Percentiles rank a stretch among this genome's conserved stretches.
phyloP scores from a whole-genome alignment of 1,284 basidiomycete species.

The Anthracocystis walkeri region DNA sequence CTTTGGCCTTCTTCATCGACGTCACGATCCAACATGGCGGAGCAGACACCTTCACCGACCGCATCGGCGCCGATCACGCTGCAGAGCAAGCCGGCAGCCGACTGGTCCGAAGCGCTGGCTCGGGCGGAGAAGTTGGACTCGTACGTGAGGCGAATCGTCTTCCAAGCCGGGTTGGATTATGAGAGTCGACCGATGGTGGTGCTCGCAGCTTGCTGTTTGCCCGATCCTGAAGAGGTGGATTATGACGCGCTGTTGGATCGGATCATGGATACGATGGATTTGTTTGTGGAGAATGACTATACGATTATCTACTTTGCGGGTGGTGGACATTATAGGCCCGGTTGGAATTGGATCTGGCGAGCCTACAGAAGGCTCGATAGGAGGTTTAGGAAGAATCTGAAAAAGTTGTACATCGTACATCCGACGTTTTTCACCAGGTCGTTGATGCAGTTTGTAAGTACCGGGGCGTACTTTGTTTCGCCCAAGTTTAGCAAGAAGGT shows the following conservation, averaged over 20 bases:
- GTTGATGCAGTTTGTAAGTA: constrained; percentile 79
- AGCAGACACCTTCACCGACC: not conserved
- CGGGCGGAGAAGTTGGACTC: constrained; percentile 71
- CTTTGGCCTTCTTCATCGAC: constrained; percentile 28
- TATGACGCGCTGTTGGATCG: constrained; percentile 79
- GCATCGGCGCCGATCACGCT: no score
- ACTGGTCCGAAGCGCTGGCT: constrained; percentile 56
- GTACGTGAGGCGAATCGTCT: constrained; percentile 79
- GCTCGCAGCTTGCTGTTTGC: constrained; percentile 77
- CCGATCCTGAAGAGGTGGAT: constrained; percentile 79
- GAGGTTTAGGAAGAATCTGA: constrained; percentile 83
- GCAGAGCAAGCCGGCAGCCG: constrained; percentile 55
- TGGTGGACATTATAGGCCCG: constrained; percentile 79
- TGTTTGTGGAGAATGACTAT: constrained; percentile 79
- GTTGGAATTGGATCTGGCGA: constrained; percentile 91
- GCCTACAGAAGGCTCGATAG: constrained; percentile 73
- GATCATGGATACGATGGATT: constrained; percentile 60
- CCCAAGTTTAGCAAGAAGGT: constrained; percentile 89
- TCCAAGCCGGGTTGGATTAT: constrained; percentile 86
- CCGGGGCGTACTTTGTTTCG: constrained; percentile 86
- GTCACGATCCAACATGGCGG: not conserved
- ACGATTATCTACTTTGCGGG: constrained; percentile 86
- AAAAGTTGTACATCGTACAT: constrained; percentile 85
- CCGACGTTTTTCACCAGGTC: constrained; percentile 82
- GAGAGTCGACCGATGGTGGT: constrained; percentile 90